These are phyloP conservation scores for Wickerhamiella parazyma DNA, from an alignment of 805 yeast genomes.

Conservation along the genomic window DNA sequence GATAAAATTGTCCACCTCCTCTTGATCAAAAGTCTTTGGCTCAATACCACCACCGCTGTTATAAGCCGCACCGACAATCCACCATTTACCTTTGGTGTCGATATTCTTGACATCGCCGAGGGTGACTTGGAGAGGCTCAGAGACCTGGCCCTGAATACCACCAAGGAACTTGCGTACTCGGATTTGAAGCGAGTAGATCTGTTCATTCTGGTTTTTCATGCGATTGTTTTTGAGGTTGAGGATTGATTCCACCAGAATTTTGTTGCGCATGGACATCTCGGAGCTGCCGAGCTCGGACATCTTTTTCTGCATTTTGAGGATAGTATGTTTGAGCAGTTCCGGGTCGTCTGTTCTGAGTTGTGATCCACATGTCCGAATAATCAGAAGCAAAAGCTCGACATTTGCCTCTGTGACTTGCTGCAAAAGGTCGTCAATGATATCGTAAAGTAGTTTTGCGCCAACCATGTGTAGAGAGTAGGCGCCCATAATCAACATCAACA, in stretches of 20 bases:
- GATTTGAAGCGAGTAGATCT: conserved; percentile 37
- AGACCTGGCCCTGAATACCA: conserved; percentile 31
- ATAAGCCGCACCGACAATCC: conserved; percentile 99
- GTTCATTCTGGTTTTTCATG: conserved; percentile 43
- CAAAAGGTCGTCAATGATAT: conserved; percentile 42
- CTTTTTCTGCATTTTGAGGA: conserved; percentile 40
- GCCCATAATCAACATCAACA: conserved; percentile 61
- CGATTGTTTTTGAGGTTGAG: conserved; percentile 79
- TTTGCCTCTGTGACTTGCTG: conserved; percentile 49
- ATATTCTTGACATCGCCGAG: conserved; percentile 67
- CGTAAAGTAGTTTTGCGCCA: conserved; percentile 63
- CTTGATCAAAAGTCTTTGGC: conserved; percentile 26
- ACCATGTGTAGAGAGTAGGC: conserved; percentile 67
- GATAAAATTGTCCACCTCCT: conserved; percentile 43
- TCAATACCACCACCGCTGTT: conserved; percentile 39
- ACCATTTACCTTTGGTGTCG: conserved; percentile 88
- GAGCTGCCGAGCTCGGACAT: conserved; percentile 29
- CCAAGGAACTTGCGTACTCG: conserved; percentile 55
- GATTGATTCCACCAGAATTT: conserved; percentile 73
- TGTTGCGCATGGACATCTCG: conserved; percentile 46
- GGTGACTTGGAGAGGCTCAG: conserved; percentile 73
- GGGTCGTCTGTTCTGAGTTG: conserved; percentile 89
- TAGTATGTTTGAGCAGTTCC: conserved; percentile 64
- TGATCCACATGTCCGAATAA: conserved; percentile 65
- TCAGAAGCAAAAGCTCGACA: conserved; percentile 62